These are phyloP conservation scores for Quercus alba DNA, from an alignment of 306 rosid species.

Conservation along the genomic window DNA sequence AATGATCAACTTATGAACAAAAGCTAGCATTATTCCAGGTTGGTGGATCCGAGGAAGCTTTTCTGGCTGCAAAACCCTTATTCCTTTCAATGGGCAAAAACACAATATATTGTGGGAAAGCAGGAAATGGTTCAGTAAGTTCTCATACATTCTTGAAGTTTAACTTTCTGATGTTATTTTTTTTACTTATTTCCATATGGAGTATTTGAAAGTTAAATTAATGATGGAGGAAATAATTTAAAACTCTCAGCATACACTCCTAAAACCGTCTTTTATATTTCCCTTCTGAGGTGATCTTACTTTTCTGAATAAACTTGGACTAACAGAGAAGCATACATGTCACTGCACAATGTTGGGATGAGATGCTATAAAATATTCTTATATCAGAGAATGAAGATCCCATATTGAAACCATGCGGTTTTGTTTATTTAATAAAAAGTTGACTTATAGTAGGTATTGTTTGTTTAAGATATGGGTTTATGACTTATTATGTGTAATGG, in stretches of 20 bases:
- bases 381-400: not conserved
- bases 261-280: not conserved
- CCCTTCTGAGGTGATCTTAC: not conserved
- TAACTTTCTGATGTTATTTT: not conserved
- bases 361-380: not conserved
- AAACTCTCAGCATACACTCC: not conserved
- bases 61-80: constrained; percentile 58
- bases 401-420: not conserved
- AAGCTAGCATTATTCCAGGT: constrained; percentile 52
- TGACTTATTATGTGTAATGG: no score
- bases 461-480: not conserved
- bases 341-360: not conserved
- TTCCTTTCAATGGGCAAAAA: constrained; percentile 83
- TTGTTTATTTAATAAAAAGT: not conserved
- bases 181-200: not conserved
- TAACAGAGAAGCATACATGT: not conserved
- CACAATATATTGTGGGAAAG: constrained; percentile 72
- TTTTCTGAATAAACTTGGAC: not conserved
- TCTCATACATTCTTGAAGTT: constrained; percentile 10
- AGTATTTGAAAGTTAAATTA: not conserved
- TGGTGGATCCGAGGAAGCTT: constrained; percentile 88
- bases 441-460: not conserved
- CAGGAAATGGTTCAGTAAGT: constrained; percentile 98
- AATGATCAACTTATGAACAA: constrained; percentile 14
- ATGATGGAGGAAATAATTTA: not conserved